These are phyloP conservation scores for Apiotrichum gracile DNA, from an alignment of 1,284 basidiomycete species.

Conservation along the genomic window DNA sequence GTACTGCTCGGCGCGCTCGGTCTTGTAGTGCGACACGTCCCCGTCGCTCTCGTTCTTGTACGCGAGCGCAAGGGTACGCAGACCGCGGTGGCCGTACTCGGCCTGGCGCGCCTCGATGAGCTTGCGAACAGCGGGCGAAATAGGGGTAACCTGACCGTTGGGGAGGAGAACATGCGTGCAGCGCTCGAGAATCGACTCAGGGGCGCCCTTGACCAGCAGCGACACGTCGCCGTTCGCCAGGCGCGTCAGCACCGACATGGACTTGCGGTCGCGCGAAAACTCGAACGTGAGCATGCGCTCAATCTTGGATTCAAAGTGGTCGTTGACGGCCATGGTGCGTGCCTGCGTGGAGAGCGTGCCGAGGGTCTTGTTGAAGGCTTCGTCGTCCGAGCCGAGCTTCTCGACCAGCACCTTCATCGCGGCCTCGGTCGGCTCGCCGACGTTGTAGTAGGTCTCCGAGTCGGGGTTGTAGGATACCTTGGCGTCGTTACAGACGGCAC, in stretches of 20 bases:
- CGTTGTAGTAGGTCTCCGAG: slow-evolving; percentile 65
- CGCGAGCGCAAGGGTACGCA: slow-evolving; percentile 87
- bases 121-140: slow-evolving; percentile 59
- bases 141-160: slow-evolving; percentile 56
- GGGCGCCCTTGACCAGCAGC: slow-evolving; percentile 90
- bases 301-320: slow-evolving; percentile 67
- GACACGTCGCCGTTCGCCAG: slow-evolving; percentile 54
- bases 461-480: slow-evolving; percentile 75
- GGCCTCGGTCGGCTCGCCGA: slow-evolving; percentile 96
- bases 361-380: slow-evolving; percentile 54
- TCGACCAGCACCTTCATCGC: slow-evolving; percentile 89
- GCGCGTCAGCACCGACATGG: slow-evolving; percentile 87
- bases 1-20: slow-evolving; percentile 72
- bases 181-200: slow-evolving; percentile 86
- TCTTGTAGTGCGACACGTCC: slow-evolving; percentile 71
- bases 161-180: slow-evolving; percentile 70
- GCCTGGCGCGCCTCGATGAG: slow-evolving; percentile 59
- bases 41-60: slow-evolving; percentile 73
- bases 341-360: slow-evolving; percentile 55
- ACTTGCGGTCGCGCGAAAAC: slow-evolving; percentile 96
- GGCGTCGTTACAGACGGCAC: slow-evolving; percentile 86
- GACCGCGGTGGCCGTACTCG: slow-evolving; percentile 70
- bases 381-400: slow-evolving; percentile 58
- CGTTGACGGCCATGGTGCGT: slow-evolving; percentile 77
- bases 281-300: slow-evolving; percentile 86